Evolutionary conservation across 2,329 filamentous ascomycete genomes (phyloP).

Genomic region (Pseudogymnoascus sp.): DNA sequence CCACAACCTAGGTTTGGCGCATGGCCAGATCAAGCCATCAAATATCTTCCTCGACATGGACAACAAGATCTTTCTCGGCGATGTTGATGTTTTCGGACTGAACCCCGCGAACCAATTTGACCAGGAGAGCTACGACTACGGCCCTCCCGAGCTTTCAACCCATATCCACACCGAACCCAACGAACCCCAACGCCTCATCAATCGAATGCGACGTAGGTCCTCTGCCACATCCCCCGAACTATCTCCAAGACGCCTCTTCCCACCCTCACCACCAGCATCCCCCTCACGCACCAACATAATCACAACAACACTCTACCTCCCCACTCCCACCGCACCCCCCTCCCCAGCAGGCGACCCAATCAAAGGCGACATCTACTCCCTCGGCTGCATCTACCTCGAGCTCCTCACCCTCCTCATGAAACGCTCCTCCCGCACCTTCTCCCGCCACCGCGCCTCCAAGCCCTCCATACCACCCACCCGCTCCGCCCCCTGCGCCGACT

Average conservation of each 20-base stretch:
- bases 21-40: constrained; percentile 64
- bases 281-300: constrained; percentile 21
- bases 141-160: constrained; percentile 54
- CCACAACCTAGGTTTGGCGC: constrained; percentile 56
- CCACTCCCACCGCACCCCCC: constrained; percentile 22
- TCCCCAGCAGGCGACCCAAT: constrained; percentile 43
- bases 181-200: constrained; percentile 28
- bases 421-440: constrained; percentile 58
- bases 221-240: constrained; percentile 15
- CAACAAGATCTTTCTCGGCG: constrained; percentile 61
- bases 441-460: constrained; percentile 45
- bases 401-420: constrained; percentile 63
- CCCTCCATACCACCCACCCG: constrained; percentile 17
- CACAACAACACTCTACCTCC: constrained; percentile 14
- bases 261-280: constrained; percentile 12
- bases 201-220: constrained; percentile 32
- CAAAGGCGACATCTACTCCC: constrained; percentile 63
- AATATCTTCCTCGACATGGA: constrained; percentile 60
- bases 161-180: constrained; percentile 28
- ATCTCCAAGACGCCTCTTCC: neutral
- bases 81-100: constrained; percentile 44
- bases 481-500: constrained; percentile 42
- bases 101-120: constrained; percentile 48
- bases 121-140: constrained; percentile 65
- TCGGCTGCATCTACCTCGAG: constrained; percentile 67